Evolutionary conservation across 2,329 filamentous ascomycete species (phyloP), one percentile per base, ranked within the genome.

Genomic region (Pezicula rhizophila): DNA sequence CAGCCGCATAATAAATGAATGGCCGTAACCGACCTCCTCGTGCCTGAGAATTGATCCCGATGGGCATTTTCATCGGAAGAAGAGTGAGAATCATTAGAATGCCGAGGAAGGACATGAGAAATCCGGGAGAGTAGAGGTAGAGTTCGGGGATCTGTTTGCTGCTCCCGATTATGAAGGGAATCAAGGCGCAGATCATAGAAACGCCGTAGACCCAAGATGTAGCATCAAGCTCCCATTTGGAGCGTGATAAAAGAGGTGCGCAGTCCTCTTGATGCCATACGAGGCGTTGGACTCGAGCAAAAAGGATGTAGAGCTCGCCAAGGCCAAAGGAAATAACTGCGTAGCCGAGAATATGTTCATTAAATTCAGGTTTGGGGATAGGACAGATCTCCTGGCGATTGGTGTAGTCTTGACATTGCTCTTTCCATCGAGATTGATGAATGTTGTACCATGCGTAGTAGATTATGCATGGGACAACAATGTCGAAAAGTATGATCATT

Each of bases 41-140:
- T 0, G 55, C 49, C n/a, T 58, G 56, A 4, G 56, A 58, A 18
- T 58, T 57, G 18, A 58, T 57, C 1, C 56, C 56, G 8, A 54
- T 54, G 2, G 56, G 56, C 41, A 93, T 79, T 20, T 84, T 63
- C 66, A 92, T 93, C n/a, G 84, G 79, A 20, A 95, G 83, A n/a
- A 95, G 69, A 4, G 82, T 81, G 45, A 87, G 86, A 28, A 92
- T 78, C 68, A 95, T 84, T 26, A 92, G 66, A 20, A 95, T 81
- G 38, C 89, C 79, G 10, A 86, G 79, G 58, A 96, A 87, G 45
- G 84, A 87, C 70, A 95, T 89, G 52, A 96, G 70, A 68, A 95
- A 96, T 23, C 87, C 89, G 23, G 89, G 82, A 33, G 83, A 88
- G 52, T 58, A 57, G 15, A 58, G 51, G 33, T 58, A 57, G 8